These are phyloP conservation scores for Penicillium canescens DNA, from an alignment of 495 filamentous ascomycete species.

Conservation along the genomic window DNA sequence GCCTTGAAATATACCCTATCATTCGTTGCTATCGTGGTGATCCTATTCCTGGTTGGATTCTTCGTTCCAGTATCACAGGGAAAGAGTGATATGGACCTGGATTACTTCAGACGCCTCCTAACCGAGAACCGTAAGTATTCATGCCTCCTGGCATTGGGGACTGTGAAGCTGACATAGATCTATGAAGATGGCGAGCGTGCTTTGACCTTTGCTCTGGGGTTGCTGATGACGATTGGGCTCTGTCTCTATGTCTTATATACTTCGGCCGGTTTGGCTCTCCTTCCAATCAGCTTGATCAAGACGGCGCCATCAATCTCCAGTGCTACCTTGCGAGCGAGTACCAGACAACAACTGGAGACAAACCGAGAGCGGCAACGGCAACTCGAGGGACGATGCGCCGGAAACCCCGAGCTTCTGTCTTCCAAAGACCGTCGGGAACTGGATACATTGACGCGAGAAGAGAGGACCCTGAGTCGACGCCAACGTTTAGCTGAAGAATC, in stretches of 20 bases:
- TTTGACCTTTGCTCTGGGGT: slow-evolving; percentile 81
- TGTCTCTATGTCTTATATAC: slow-evolving; percentile 87
- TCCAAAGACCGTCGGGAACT: slow-evolving; percentile 86
- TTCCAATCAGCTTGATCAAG: slow-evolving; percentile 89
- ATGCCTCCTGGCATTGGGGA: background rate
- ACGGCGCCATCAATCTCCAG: slow-evolving; percentile 79
- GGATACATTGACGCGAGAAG: slow-evolving; percentile 82
- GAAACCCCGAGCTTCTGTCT: slow-evolving; percentile 70
- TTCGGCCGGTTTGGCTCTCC: slow-evolving; percentile 80
- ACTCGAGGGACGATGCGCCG: slow-evolving; percentile 81
- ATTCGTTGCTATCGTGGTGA: slow-evolving; percentile 76
- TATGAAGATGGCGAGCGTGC: slow-evolving; percentile 80
- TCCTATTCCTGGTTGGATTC: slow-evolving; percentile 89
- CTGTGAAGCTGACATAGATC: slow-evolving; percentile 3
- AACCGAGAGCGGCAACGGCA: slow-evolving; percentile 92
- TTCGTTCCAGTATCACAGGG: slow-evolving; percentile 76
- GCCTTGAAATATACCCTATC: slow-evolving; percentile 88
- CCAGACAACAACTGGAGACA: slow-evolving; percentile 72
- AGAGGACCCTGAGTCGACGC: slow-evolving; percentile 86
- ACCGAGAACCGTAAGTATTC: slow-evolving; percentile 70
- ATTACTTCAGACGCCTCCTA: slow-evolving; percentile 86
- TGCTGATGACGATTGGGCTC: slow-evolving; percentile 83
- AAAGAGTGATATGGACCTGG: slow-evolving; percentile 68
- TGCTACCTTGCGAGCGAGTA: slow-evolving; percentile 71
- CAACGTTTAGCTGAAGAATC: slow-evolving; percentile 83